phyloP scores from a whole-genome alignment of 352 stramenopile species.

The Globisporangium perplexum region DNA sequence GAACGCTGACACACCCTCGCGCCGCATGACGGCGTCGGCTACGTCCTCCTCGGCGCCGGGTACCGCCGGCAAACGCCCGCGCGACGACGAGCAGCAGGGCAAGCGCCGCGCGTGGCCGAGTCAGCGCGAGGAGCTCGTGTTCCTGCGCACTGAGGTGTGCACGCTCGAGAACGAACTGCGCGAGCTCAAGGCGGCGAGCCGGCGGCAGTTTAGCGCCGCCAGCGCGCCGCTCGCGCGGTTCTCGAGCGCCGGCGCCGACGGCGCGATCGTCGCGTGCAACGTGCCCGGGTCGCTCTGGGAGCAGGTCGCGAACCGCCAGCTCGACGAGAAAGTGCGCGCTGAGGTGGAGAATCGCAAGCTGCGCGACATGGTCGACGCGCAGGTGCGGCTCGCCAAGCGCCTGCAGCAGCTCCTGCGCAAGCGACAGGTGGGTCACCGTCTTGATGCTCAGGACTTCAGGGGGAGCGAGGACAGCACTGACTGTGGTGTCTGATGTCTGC shows the following conservation, averaged over 20 bases:
- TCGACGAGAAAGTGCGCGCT: slow-evolving; percentile 14
- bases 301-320: slow-evolving; percentile 15
- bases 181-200: slow-evolving; percentile 12
- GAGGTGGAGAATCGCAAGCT: slow-evolving; percentile 16
- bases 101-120: slow-evolving; percentile 13
- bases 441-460: not conserved
- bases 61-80: not conserved
- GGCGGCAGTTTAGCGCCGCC: slow-evolving; percentile 8
- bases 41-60: not conserved
- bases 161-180: slow-evolving; percentile 15
- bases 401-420: slow-evolving; percentile 15
- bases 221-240: slow-evolving; percentile 6
- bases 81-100: slow-evolving; percentile 3
- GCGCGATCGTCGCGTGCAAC: slow-evolving; percentile 8
- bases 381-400: slow-evolving; percentile 12
- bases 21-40: not conserved
- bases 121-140: slow-evolving; percentile 16
- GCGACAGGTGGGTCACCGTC: slow-evolving; percentile 7
- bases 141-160: slow-evolving; percentile 13
- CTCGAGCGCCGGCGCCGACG: slow-evolving; percentile 1
- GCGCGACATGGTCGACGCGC: slow-evolving; percentile 13
- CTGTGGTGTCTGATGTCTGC: not conserved
- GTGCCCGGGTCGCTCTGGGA: slow-evolving; percentile 15
- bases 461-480: not conserved
- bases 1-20: not conserved